Evolutionary conservation across 306 rosid species (phyloP), one percentile per base, ranked within the genome.

Genomic region (Amphicarpaea edgeworthii): DNA sequence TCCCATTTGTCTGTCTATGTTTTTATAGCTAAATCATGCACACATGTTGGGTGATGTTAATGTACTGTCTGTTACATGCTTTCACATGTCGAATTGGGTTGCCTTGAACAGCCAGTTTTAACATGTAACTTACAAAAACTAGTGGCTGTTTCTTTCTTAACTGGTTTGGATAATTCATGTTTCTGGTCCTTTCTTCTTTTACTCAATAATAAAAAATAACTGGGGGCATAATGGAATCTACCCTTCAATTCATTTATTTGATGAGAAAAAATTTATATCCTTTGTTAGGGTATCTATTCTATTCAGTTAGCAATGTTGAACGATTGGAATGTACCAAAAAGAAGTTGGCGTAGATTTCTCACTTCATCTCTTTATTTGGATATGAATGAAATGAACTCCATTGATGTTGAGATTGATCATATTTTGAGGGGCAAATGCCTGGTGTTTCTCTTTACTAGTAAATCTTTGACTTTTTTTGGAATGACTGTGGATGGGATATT

Each of bases 321-420:
- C 32, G 3, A 38, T 4, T 42, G 43, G 59, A 51, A 19, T 66
- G 61, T 60, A 4, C 51, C 24, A 40, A 14, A 50, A 51, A 50
- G 28, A 51, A 50, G 28, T n/a, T 43, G 49, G 9, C 51, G 19
- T 10, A 16, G n/a, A 23, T 57, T 43, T 69, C 32, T 37, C 51
- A 0, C 15, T 53, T 47, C 50, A 24, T 67, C 75, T 74, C 72
- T 58, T 45, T 66, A 75, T n/a, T 38, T 11, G 30, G 20, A 72
- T 59, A 23, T 53, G 72, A 54, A 60, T 50, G 63, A 54, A 24
- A 24, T 8, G 49, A 45, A 42, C 38, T 66, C 55, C 21, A 50
- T 17, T 73, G 83, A 54, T 63, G 30, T 41, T 62, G 64, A 53
- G 34, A 70, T 42, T n/a, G n/a, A n/a, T n/a, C n/a, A n/a, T n/a